A percentile compares a stretch with the other conserved stretches of the same genome.
Evolutionary conservation across 1,284 basidiomycete species (phyloP).

Genomic region (Ganoderma multipileum): DNA sequence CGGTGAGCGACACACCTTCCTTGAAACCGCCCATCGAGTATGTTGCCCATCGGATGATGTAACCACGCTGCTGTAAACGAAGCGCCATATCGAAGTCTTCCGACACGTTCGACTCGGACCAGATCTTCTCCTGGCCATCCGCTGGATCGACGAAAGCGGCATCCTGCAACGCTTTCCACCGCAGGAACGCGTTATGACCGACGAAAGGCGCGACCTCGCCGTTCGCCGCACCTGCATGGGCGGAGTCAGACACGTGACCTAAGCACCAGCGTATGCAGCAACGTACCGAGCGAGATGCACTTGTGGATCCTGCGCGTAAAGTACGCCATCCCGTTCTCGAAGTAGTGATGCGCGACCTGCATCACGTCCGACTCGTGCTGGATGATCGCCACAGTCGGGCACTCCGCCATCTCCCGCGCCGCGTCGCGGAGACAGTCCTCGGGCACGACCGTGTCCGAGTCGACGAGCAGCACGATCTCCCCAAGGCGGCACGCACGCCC

Average conservation of each 20-base stretch:
- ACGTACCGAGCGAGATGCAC: constrained; percentile 47
- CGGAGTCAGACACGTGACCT: background rate
- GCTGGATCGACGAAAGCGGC: constrained; percentile 52
- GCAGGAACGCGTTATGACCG: constrained; percentile 67
- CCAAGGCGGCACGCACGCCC: constrained; percentile 48
- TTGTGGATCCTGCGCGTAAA: constrained; percentile 59
- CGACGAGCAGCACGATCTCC: constrained; percentile 54
- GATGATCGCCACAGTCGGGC: constrained; percentile 58
- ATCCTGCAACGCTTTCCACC: constrained; percentile 63
- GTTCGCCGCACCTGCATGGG: constrained; percentile 49
- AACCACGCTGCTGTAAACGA: constrained; percentile 54
- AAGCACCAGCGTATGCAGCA: background rate
- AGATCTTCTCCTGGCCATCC: constrained; percentile 57
- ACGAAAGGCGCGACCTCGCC: constrained; percentile 64
- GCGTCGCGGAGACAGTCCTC: constrained; percentile 67
- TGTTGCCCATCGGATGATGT: constrained; percentile 63
- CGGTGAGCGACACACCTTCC: constrained; percentile 64
- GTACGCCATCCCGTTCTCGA: constrained; percentile 63
- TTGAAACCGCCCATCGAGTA: constrained; percentile 62
- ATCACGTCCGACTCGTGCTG: constrained; percentile 61
- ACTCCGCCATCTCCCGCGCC: constrained; percentile 61
- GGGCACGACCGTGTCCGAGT: constrained; percentile 65
- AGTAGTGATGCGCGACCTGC: constrained; percentile 65
- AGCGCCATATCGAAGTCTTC: constrained; percentile 68
- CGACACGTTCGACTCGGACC: constrained; percentile 65